Evolutionary conservation across 805 yeast species (phyloP).

Genomic region (Metschnikowia similis): DNA sequence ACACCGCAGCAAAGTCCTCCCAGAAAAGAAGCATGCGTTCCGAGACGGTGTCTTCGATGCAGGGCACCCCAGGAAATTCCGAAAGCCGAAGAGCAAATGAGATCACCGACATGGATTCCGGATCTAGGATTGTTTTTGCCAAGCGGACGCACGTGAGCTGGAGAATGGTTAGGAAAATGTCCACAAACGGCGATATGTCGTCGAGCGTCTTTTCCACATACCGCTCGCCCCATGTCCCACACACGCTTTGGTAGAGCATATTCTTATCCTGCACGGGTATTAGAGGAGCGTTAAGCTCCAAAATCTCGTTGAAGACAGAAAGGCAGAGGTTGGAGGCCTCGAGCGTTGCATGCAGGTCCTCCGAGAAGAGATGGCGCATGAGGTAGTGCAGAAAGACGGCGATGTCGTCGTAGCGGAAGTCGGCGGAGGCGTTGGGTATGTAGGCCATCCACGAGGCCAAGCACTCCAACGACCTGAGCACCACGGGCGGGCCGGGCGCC

Average conservation of each 20-base stretch:
- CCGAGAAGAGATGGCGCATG: neutral
- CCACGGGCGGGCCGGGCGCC: neutral
- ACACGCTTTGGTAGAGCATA: constrained; percentile 31
- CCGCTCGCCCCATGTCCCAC: constrained; percentile 42
- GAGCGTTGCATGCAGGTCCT: constrained; percentile 8
- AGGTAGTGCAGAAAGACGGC: constrained; percentile 11
- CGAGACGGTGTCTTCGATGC: constrained; percentile 53
- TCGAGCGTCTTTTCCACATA: constrained; percentile 34
- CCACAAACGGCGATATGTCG: constrained; percentile 27
- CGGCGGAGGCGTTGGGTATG: constrained; percentile 31
- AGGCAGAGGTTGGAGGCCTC: constrained; percentile 4
- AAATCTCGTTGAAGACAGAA: constrained; percentile 36
- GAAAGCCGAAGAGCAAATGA: constrained; percentile 51
- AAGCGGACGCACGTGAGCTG: constrained; percentile 45
- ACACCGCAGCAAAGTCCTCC: constrained; percentile 60
- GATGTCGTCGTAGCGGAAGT: constrained; percentile 23
- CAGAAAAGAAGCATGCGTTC: constrained; percentile 59
- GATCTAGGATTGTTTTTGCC: constrained; percentile 34
- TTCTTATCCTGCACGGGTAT: constrained; percentile 28
- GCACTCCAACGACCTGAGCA: constrained; percentile 20
- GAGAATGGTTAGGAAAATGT: constrained; percentile 42
- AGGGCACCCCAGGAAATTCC: constrained; percentile 52
- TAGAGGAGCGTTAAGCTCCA: constrained; percentile 45
- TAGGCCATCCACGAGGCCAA: constrained; percentile 36
- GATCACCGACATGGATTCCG: constrained; percentile 37